These are phyloP conservation scores for Bolboschoenus planiculmis DNA, from an alignment of 176 grass and related monocot genomes.

Conservation along the genomic window DNA sequence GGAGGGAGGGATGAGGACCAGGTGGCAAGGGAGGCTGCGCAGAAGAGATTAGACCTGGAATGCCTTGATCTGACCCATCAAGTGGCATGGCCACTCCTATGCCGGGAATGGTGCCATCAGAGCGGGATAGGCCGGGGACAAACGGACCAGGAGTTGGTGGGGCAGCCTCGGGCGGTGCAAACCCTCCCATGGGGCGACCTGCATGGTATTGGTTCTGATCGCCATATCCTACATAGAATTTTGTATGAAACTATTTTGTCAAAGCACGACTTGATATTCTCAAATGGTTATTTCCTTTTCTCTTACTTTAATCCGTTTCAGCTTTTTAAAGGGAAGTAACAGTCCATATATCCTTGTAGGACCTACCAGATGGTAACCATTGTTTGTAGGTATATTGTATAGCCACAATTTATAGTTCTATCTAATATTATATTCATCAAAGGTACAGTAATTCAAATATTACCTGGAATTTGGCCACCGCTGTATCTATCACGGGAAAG, in stretches of 20 bases:
- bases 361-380: neutral
- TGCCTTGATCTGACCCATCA: slow-evolving; percentile 68
- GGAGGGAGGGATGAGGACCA: slow-evolving; percentile 92
- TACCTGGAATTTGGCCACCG: slow-evolving; percentile 59
- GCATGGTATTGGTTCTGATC: slow-evolving; percentile 61
- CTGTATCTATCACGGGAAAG: slow-evolving; percentile 82
- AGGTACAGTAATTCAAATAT: neutral
- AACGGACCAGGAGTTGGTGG: slow-evolving; percentile 60
- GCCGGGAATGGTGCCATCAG: slow-evolving; percentile 83
- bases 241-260: neutral
- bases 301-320: neutral
- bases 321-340: neutral
- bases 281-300: neutral
- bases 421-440: neutral
- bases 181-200: slow-evolving; percentile 50
- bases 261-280: neutral
- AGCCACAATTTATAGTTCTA: neutral
- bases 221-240: slow-evolving; percentile 59
- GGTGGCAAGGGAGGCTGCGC: slow-evolving; percentile 85
- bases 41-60: slow-evolving; percentile 51
- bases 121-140: slow-evolving; percentile 55
- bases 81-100: slow-evolving; percentile 70
- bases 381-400: neutral
- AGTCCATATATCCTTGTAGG: neutral
- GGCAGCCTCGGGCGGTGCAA: slow-evolving; percentile 50